Evolutionary conservation across 768 basidiomycete genomes (phyloP), one percentile per base, ranked within the genome.

Genomic region (Tremella mesenterica): DNA sequence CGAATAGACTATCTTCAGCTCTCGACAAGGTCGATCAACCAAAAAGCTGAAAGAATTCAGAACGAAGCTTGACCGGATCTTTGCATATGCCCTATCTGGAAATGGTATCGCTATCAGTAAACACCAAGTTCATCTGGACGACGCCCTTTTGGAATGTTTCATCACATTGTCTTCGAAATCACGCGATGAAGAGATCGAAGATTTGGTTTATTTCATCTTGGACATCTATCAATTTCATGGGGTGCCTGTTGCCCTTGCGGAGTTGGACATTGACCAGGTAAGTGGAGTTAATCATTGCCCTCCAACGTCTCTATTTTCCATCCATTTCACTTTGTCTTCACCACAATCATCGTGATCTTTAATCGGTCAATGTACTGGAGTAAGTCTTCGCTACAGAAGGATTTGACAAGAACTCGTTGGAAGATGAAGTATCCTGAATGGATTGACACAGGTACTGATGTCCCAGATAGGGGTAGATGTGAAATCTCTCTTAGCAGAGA

Each of bases 211-310:
- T 70, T 96, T 93, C 75, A 79, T 96, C 28, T 77, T 97, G 21
- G 95, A 96, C 65, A 78, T 95, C 0, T 93, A 93, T 69, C 90
- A 93, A 67, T 87, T 93, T 74, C 85, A 91, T 57, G 92, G 93
- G 1, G 79, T 89, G 2, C 83, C 85, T 0, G 81, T 97, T 23
- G 88, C 89, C 0, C 82, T 85, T 38, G 85, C 89, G 20, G 93
- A 99, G 69, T 81, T 96, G 7, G 93, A 97, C 68, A 79, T 93
- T 45, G 85, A 86, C 62, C 87, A 89, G 68, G 82, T 92, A n/a
- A 56, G 76, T 54, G 8, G 16, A 3, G 16, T 29, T 20, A n/a
- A 13, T 12, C 30, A 10, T 48, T 43, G 25, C 27, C n/a, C 16
- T 31, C 30, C 53, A 34, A 45, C 2, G 3, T 29, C 7, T n/a